Base-by-base conservation (phyloP, 768 basidiomycete genomes). In the Psilocybe subaeruginosa region DNA sequence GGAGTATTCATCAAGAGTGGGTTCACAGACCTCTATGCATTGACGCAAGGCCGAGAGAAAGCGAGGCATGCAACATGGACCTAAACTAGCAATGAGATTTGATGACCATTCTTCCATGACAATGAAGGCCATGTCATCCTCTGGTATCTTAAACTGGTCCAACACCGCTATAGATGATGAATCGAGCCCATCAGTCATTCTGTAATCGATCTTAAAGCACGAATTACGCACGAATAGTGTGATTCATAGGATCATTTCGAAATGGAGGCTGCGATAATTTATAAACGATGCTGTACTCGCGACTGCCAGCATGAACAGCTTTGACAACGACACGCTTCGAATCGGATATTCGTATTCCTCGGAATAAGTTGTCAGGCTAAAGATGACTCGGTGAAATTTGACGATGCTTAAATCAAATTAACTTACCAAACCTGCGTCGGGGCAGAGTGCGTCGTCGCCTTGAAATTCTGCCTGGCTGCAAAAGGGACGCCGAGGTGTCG, bases 41-140 rank as follows among this genome's bases (percentile, higher is more conserved):
- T 91, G 89, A 19, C 82, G 82, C 52, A 92, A 66, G 12, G 82
- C 82, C 3, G 76, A 76, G 27, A 92, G 71, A 66, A 90, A 89
- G 12, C 77, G 73, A 45, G 73, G 73, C 53, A 87, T 69, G 64
- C 78, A 84, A 68, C 80, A 82, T 5, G 87, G 85, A 27, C 77
- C 73, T 37, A 77, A 75, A 60, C 76, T 77, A 12, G 80, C 74
- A 23, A 88, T 77, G 19, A 91, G 74, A 57, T 87, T 82, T 9
- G 89, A 78, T 12, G 86, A 87, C 91, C 91, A 92, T 72, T 90
- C 83, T 69, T 92, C 91, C 89, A 91, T 91, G 27, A 92, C 85
- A 58, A 92, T 85, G 67, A 92, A 87, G 12, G 78, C 85, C 39
- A 89, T 69, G 52, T 76, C 70, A 60, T 89, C 87, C 8, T 76